These are phyloP conservation scores for Buddleja alternifolia DNA, from an alignment of 257 asterid species.

Conservation along the genomic window DNA sequence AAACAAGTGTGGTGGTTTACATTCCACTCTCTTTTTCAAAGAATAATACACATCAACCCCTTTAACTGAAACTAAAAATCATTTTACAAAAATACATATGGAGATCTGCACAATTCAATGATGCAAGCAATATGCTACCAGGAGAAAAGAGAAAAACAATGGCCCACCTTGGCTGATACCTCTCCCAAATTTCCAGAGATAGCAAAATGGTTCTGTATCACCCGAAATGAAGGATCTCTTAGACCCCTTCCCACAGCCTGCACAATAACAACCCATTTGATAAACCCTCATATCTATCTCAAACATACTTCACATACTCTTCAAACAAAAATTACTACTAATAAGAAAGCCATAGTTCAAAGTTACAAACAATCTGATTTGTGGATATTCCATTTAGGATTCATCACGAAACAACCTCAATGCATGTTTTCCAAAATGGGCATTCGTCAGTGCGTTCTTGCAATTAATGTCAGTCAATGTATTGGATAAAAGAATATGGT, in stretches of 20 bases:
- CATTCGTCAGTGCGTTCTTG: not conserved
- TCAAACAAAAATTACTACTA: not conserved
- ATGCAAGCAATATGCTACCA: not conserved
- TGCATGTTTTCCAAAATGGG: not conserved
- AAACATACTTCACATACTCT: conserved; percentile 9
- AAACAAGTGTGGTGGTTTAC: not conserved
- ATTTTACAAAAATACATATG: not conserved
- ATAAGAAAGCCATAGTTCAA: not conserved
- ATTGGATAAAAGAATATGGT: no score
- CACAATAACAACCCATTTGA: conserved; percentile 26
- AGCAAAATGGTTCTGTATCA: conserved; percentile 95
- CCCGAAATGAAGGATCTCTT: conserved; percentile 94
- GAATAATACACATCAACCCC: not conserved
- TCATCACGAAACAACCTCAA: conserved; percentile 9
- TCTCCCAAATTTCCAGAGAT: conserved; percentile 86
- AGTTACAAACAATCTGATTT: conserved; percentile 13
- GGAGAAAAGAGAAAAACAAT: not conserved
- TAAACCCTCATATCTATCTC: conserved; percentile 15
- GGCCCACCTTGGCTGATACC: conserved; percentile 84
- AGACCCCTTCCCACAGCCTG: conserved; percentile 98
- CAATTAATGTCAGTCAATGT: conserved; percentile 16
- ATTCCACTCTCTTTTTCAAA: not conserved
- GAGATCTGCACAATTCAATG: not conserved
- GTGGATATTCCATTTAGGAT: conserved; percentile 4
- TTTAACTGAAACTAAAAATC: not conserved